phyloP scores from a whole-genome alignment of 352 stramenopile species.

The Globisporangium nodosum region DNA sequence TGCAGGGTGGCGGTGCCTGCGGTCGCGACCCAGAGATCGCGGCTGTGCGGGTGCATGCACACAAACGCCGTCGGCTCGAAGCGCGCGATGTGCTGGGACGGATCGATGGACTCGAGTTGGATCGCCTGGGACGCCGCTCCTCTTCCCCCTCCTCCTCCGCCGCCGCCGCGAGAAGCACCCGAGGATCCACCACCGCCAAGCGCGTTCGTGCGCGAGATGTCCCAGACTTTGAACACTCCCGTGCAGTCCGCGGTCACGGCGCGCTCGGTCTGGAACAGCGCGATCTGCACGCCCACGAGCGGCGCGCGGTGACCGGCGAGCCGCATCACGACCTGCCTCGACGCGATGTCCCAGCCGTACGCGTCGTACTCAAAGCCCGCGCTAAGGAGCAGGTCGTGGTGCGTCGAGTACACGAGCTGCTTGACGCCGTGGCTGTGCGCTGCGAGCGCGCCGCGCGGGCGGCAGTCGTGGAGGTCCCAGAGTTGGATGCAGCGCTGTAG shows the following conservation, averaged over 20 bases:
- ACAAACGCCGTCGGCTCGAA: conserved; percentile 60
- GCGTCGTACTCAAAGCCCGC: conserved; percentile 83
- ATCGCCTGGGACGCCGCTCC: conserved; percentile 38
- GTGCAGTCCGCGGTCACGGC: conserved; percentile 70
- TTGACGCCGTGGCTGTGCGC: conserved; percentile 67
- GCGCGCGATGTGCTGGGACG: conserved; percentile 38
- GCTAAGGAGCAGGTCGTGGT: conserved; percentile 74
- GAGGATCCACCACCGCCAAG: conserved; percentile 3
- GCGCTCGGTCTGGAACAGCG: conserved; percentile 68
- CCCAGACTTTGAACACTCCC: conserved; percentile 84
- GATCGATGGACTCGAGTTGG: conserved; percentile 59
- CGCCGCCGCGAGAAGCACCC: not conserved
- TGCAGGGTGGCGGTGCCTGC: conserved; percentile 49
- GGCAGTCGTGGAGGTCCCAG: conserved; percentile 80
- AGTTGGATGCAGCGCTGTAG: conserved; percentile 66
- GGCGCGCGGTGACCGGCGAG: conserved; percentile 63
- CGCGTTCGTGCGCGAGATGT: conserved; percentile 42
- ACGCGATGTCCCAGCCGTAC: conserved; percentile 77
- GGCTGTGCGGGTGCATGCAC: conserved; percentile 37
- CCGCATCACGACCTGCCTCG: conserved; percentile 61
- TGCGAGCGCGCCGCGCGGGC: conserved; percentile 40
- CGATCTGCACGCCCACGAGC: conserved; percentile 71
- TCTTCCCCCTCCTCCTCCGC: not conserved
- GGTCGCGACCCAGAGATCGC: conserved; percentile 58
- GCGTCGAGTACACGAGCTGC: conserved; percentile 69